phyloP scores from a whole-genome alignment of 495 filamentous ascomycete genomes.

The Trypethelium eluteriae region DNA sequence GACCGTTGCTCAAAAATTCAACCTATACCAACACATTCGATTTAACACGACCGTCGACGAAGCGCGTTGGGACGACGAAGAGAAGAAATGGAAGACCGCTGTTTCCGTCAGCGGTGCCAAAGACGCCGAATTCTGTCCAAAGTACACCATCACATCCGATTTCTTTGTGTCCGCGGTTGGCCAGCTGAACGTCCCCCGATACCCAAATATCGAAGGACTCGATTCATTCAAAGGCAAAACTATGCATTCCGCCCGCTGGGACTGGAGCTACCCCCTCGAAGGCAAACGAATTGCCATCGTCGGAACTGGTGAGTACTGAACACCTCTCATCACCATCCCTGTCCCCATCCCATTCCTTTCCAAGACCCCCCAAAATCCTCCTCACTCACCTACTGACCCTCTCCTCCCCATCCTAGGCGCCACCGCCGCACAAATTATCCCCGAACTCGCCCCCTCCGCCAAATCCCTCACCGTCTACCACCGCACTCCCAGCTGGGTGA shows the following conservation, averaged over 20 bases:
- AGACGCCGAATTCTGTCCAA: slow-evolving; percentile 39
- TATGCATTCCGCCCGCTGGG: slow-evolving; percentile 46
- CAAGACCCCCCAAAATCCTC: no score
- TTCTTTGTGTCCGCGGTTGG: slow-evolving; percentile 60
- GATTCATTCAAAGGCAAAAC: slow-evolving; percentile 47
- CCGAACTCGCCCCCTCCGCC: slow-evolving; percentile 51
- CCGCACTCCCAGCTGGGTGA: slow-evolving; percentile 61
- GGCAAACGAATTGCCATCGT: slow-evolving; percentile 45
- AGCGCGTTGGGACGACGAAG: slow-evolving; percentile 49
- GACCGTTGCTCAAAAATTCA: slow-evolving; percentile 51
- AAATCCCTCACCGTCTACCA: slow-evolving; percentile 57
- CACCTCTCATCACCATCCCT: not conserved
- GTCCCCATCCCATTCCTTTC: not conserved
- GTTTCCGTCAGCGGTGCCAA: slow-evolving; percentile 42
- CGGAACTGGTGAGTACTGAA: slow-evolving; percentile 29
- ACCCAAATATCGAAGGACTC: slow-evolving; percentile 53
- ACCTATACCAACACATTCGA: slow-evolving; percentile 49
- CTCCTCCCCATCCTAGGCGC: slow-evolving; percentile 42
- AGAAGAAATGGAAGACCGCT: slow-evolving; percentile 48
- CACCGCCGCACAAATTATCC: slow-evolving; percentile 64
- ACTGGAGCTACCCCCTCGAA: slow-evolving; percentile 48
- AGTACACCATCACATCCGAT: slow-evolving; percentile 45
- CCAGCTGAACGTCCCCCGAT: slow-evolving; percentile 52
- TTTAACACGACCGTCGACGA: slow-evolving; percentile 47
- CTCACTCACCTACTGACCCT: no score